Evolutionary conservation across 179 eudicot genomes (phyloP), one percentile per base, ranked within the genome.

Genomic region (Kewa caespitosa): DNA sequence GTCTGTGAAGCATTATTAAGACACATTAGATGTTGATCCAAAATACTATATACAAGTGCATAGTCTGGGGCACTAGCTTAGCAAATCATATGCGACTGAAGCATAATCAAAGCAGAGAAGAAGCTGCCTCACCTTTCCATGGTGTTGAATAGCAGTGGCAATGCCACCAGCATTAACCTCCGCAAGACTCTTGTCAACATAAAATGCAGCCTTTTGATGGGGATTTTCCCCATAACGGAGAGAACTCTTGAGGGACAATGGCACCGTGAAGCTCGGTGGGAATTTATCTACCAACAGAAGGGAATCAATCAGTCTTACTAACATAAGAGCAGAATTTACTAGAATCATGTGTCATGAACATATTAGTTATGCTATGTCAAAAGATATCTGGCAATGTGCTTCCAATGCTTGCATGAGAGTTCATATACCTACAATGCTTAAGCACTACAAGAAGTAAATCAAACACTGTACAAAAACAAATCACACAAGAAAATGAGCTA

Each of bases 181-280:
- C 33, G 97, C 85, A 27, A 95, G 92, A 87, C 97, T 93, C 81
- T 89, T 93, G 74, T 95, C 93, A 59, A 78, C 87, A 79, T 95
- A 95, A 82, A 95, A 87, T 74, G 97, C 97, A 82, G 99, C 99
- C 81, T 81, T 95, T 73, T 95, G 99, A 78, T 95, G 99, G 74
- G 99, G 97, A 83, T 95, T 95, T 87, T 95, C 99, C 71, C 99
- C 99, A 84, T 95, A 95, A 13, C 99, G 95, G 77, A 95, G 97
- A 54, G 93, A 84, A 77, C 85, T 85, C 79, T 85, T 86, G 67
- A 89, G 89, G 30, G 91, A 86, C 77, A 95, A 76, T 57, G 97
- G 89, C 55, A 91, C 87, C 18, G 97, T 93, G 69, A 91, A 85
- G 87, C 86, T 84, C 65, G 92, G 92, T 75, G 97, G 97, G 46